A percentile compares a stretch with the other conserved stretches of the same genome.
These are phyloP conservation scores for Calophaca sinica DNA, from an alignment of 306 rosid genomes.

Conservation along the genomic window DNA sequence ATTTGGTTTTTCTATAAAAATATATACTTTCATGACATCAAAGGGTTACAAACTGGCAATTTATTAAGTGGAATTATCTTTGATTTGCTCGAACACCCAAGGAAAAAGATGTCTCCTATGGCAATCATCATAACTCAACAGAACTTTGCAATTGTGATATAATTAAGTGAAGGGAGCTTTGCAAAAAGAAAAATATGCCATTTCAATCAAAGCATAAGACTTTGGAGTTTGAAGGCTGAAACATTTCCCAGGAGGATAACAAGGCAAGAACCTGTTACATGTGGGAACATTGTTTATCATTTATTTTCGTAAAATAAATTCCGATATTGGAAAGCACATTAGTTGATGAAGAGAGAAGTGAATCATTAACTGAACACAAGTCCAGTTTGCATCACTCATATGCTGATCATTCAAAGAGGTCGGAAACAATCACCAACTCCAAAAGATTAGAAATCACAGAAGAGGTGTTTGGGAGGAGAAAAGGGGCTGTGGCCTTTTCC, in stretches of 20 bases:
- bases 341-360: slow-evolving; percentile 23
- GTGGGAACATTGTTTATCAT: background rate
- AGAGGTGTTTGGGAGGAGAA: background rate
- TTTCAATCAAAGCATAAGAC: slow-evolving; percentile 4
- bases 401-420: slow-evolving; percentile 23
- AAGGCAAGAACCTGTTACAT: background rate
- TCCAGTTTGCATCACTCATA: slow-evolving; percentile 17
- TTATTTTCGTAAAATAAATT: slow-evolving; percentile 6
- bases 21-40: slow-evolving; percentile 5
- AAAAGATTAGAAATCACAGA: no score
- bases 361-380: background rate
- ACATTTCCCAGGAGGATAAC: slow-evolving; percentile 12
- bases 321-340: slow-evolving; percentile 18
- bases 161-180: slow-evolving; percentile 24
- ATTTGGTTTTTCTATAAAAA: slow-evolving; percentile 6
- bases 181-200: background rate
- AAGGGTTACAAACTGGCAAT: background rate
- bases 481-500: background rate
- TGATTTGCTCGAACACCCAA: slow-evolving; percentile 22
- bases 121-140: slow-evolving; percentile 21
- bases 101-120: background rate
- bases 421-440: no score
- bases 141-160: background rate
- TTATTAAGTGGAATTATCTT: slow-evolving; percentile 14
- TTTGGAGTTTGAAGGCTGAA: background rate